Conservation (phyloP, 768 basidiomycete genomes). For the Guyanaporus albipodus region DNA sequence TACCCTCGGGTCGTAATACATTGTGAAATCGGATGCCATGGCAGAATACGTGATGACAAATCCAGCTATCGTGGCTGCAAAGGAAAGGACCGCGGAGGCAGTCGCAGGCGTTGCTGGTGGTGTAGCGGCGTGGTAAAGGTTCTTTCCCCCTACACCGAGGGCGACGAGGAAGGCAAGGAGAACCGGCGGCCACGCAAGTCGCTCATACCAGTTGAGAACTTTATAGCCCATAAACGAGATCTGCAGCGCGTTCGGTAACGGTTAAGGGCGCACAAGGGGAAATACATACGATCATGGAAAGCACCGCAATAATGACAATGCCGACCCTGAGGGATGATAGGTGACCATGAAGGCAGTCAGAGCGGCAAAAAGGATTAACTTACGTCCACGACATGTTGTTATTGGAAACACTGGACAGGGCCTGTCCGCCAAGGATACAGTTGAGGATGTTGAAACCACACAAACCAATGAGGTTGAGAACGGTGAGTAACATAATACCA, state of each 20-base stretch:
- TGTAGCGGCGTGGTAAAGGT: slow-evolving; percentile 49
- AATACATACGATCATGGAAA: slow-evolving; percentile 55
- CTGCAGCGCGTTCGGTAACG: slow-evolving; percentile 32
- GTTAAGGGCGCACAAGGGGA: slow-evolving; percentile 1
- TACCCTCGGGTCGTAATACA: slow-evolving; percentile 57
- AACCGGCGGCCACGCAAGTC: slow-evolving; percentile 73
- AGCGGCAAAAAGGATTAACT: slow-evolving; percentile 14
- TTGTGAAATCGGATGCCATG: slow-evolving; percentile 70
- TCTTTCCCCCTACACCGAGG: slow-evolving; percentile 69
- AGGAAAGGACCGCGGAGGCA: slow-evolving; percentile 53
- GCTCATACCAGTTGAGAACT: slow-evolving; percentile 70
- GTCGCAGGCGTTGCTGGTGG: slow-evolving; percentile 50
- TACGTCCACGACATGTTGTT: slow-evolving; percentile 50
- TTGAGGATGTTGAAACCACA: slow-evolving; percentile 66
- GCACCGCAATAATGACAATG: slow-evolving; percentile 69
- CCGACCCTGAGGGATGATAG: slow-evolving; percentile 52
- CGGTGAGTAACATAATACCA: slow-evolving; percentile 48
- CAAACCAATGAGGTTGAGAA: slow-evolving; percentile 55
- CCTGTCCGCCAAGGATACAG: slow-evolving; percentile 66
- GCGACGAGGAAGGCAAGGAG: slow-evolving; percentile 69
- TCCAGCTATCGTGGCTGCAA: slow-evolving; percentile 67
- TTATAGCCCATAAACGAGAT: slow-evolving; percentile 65
- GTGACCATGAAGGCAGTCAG: slow-evolving; percentile 4
- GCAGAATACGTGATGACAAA: slow-evolving; percentile 63
- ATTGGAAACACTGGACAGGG: slow-evolving; percentile 53